Evolutionary conservation across 805 yeast genomes (phyloP).

Genomic region (Wickerhamiella allomyrinae): DNA sequence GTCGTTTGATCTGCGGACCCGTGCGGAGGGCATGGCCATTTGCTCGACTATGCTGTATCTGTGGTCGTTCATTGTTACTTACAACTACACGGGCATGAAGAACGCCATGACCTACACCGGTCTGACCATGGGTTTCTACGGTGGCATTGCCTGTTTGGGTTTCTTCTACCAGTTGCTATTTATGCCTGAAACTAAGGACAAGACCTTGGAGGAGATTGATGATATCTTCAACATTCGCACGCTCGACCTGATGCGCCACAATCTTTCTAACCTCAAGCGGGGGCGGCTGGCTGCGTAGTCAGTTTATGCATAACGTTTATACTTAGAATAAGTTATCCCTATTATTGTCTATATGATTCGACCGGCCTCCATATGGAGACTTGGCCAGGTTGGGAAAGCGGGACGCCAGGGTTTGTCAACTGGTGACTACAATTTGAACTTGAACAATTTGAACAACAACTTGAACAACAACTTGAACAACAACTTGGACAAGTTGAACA

Average conservation of each 20-base stretch:
- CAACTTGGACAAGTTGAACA: too few relatives aligned
- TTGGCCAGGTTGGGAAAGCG: too few relatives aligned
- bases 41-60: constrained; percentile 39
- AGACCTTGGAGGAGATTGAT: constrained; percentile 60
- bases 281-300: constrained; percentile 3
- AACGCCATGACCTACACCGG: constrained; percentile 47
- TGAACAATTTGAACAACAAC: too few relatives aligned
- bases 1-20: constrained; percentile 41
- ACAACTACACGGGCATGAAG: constrained; percentile 46
- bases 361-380: too few relatives aligned
- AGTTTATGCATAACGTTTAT: too few relatives aligned
- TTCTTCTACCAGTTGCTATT: constrained; percentile 29
- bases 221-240: constrained; percentile 42
- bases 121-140: constrained; percentile 49
- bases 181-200: constrained; percentile 61
- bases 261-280: constrained; percentile 17
- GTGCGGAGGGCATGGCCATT: constrained; percentile 53
- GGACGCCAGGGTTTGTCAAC: too few relatives aligned
- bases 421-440: too few relatives aligned
- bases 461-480: too few relatives aligned
- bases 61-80: constrained; percentile 51
- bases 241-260: constrained; percentile 22
- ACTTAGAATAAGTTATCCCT: too few relatives aligned
- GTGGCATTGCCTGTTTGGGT: constrained; percentile 49
- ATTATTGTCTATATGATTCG: too few relatives aligned